Base-by-base conservation (phyloP, 2,329 filamentous ascomycete genomes). In the Zarea fungicola region DNA sequence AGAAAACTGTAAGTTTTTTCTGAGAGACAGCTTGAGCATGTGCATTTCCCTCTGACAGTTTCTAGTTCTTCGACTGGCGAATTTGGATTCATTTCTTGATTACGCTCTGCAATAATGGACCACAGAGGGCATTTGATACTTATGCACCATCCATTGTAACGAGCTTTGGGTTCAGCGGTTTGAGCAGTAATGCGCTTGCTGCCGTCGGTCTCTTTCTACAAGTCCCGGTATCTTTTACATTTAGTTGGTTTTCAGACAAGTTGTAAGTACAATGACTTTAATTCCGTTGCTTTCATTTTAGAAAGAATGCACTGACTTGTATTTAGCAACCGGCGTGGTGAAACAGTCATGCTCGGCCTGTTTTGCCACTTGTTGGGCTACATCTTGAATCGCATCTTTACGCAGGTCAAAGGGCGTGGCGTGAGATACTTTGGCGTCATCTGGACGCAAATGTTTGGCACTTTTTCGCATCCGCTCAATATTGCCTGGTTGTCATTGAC, bases 401-500 rank as follows among this genome's bases (percentile, higher is more conserved):
- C 75, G 0, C 69, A 73, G 49, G 56, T 74, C 18, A 58, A 56
- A 16, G 60, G 60, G 29, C 66, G 66, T 8, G 70, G 72, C 3
- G 65, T 72, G 1, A 65, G 68, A 4, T 78, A 77, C 60, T 78
- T 79, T 52, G 76, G 75, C 25, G 75, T 79, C 3, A 70, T 79
- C 19, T 78, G 74, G 73, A 79, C 75, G 0, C 76, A 79, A 56
- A 71, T 66, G 0, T 78, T 79, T 50, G 75, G 73, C 18, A 77
- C 74, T 4, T 77, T 78, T 50, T 72, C 73, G 2, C 76, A 79
- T 48, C 76, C 76, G 0, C 67, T 83, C 19, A 82, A 83, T 57
- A 78, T 82, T 42, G 73, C 77, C 1, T 83, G 78, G 78, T 68
- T 82, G 59, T 80, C 77, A 0, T 64, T 81, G 1, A 70, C 74